These are phyloP conservation scores for Penicillium sp. DNA, from an alignment of 2,329 filamentous ascomycete species.

Conservation along the genomic window DNA sequence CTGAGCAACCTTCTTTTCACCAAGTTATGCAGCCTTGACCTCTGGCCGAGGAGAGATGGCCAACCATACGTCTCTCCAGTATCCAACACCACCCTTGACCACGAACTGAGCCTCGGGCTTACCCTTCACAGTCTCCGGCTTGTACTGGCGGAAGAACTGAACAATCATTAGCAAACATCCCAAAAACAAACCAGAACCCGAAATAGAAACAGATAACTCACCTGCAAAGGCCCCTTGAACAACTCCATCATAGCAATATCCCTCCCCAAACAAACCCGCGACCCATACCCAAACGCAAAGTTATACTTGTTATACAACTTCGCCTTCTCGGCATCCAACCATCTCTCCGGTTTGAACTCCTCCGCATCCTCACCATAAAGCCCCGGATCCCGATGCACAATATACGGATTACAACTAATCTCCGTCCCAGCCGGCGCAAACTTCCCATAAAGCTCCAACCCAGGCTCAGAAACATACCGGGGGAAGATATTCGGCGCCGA, in stretches of 20 bases:
- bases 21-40: constrained; percentile 11
- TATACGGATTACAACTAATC: constrained; percentile 48
- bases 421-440: constrained; percentile 44
- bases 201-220: constrained; percentile 11
- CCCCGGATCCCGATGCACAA: constrained; percentile 45
- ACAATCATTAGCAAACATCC: constrained; percentile 3
- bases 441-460: constrained; percentile 39
- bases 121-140: constrained; percentile 19
- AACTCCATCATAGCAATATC: constrained; percentile 54
- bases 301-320: constrained; percentile 48
- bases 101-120: constrained; percentile 30
- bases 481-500: constrained; percentile 52
- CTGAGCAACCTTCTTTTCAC: not conserved
- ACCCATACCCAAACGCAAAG: constrained; percentile 51
- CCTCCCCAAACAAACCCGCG: constrained; percentile 48
- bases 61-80: constrained; percentile 34
- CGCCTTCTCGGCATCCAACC: constrained; percentile 38
- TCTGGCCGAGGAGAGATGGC: constrained; percentile 28
- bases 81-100: constrained; percentile 35
- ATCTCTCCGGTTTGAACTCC: constrained; percentile 42
- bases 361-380: constrained; percentile 44
- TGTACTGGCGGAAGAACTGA: constrained; percentile 34
- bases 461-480: constrained; percentile 40
- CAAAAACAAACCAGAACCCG: too few species aligned
- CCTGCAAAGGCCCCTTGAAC: constrained; percentile 44